A percentile compares a stretch with the other conserved stretches of the same genome.
Evolutionary conservation across 345 rosid species (phyloP).

Genomic region (Camelina neglecta): DNA sequence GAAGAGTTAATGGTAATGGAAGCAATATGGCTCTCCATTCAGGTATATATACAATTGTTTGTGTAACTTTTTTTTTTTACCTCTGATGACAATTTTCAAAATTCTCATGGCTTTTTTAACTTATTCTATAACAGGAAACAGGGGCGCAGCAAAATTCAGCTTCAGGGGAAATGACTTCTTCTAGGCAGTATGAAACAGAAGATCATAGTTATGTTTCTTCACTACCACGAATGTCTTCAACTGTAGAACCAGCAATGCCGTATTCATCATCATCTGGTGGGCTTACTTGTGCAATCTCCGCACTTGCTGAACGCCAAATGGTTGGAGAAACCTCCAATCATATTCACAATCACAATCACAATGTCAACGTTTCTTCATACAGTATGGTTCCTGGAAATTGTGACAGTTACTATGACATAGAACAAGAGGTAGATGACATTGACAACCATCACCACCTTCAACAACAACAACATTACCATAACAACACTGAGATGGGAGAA

Average conservation of each 20-base stretch:
- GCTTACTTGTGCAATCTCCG: slow-evolving; percentile 83
- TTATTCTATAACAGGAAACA: slow-evolving; percentile 57
- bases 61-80: slow-evolving; percentile 22
- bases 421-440: slow-evolving; percentile 52
- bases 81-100: background rate
- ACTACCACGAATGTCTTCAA: slow-evolving; percentile 49
- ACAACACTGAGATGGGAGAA: slow-evolving; percentile 58
- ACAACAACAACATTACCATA: slow-evolving; percentile 40
- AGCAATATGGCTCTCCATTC: slow-evolving; percentile 97
- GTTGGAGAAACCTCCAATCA: slow-evolving; percentile 60
- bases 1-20: slow-evolving; percentile 98
- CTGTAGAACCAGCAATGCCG: slow-evolving; percentile 54
- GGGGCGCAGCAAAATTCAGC: slow-evolving; percentile 53
- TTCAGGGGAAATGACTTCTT: slow-evolving; percentile 48
- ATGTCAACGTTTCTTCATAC: slow-evolving; percentile 49
- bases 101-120: background rate
- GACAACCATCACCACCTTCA: slow-evolving; percentile 38
- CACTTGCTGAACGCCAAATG: slow-evolving; percentile 83
- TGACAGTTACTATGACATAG: slow-evolving; percentile 56
- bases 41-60: slow-evolving; percentile 53
- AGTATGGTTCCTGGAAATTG: slow-evolving; percentile 57
- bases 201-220: slow-evolving; percentile 51
- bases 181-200: slow-evolving; percentile 58
- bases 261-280: slow-evolving; percentile 88
- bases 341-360: slow-evolving; percentile 42